These are phyloP conservation scores for Stemphylium lycopersici DNA, from an alignment of 2,329 filamentous ascomycete species.

Conservation along the genomic window DNA sequence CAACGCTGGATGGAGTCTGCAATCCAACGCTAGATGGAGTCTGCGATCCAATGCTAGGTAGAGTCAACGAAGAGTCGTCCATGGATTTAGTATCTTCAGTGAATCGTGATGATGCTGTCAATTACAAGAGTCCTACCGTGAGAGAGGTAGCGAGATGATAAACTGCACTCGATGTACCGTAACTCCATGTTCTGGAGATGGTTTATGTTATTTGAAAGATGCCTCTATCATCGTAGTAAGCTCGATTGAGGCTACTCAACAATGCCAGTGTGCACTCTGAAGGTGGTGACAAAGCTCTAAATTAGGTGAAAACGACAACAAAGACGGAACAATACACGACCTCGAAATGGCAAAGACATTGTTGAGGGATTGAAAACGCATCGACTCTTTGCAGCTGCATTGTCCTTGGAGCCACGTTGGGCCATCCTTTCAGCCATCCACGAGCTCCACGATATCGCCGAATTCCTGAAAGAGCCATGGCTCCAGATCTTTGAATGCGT, in stretches of 20 bases:
- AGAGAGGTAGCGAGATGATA: too few relatives aligned
- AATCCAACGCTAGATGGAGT: too few relatives aligned
- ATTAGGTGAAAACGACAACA: background rate
- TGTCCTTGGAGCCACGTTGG: too few relatives aligned
- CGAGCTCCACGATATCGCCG: constrained; percentile 49
- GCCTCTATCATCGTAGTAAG: too few relatives aligned
- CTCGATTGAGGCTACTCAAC: background rate
- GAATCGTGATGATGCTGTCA: background rate
- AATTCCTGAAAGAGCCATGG: constrained; percentile 49
- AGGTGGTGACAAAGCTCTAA: background rate
- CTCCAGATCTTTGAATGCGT: constrained; percentile 43
- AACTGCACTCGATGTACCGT: too few relatives aligned
- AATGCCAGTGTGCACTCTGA: background rate
- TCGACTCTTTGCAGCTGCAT: background rate
- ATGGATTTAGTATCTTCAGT: background rate
- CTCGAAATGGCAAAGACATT: background rate
- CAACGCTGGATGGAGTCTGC: too few relatives aligned
- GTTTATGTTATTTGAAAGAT: too few relatives aligned
- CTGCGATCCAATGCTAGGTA: too few relatives aligned
- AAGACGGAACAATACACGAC: background rate
- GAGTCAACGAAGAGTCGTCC: too few relatives aligned
- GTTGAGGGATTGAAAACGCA: background rate
- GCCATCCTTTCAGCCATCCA: constrained; percentile 23
- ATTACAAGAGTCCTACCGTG: too few relatives aligned
- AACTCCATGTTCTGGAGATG: too few relatives aligned